phyloP scores from a whole-genome alignment of 495 filamentous ascomycete species.

The Neurospora sp. region DNA sequence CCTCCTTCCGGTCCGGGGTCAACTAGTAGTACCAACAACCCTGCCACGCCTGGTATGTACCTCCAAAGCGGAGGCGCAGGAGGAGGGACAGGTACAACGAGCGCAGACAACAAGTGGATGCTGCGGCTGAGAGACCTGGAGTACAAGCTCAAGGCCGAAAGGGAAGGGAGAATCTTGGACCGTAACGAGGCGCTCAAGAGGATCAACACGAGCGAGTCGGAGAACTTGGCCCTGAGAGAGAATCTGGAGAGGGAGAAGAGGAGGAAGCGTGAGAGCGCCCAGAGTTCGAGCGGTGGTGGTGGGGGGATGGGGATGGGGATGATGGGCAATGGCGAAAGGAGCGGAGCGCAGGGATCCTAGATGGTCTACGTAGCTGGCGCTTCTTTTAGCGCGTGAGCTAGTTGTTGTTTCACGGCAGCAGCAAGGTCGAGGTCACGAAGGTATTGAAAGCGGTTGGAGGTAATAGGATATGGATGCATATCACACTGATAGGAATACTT shows the following conservation, averaged over 20 bases:
- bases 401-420: too few species aligned
- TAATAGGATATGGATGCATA: background rate
- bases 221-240: constrained; percentile 62
- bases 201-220: constrained; percentile 69
- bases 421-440: background rate
- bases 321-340: background rate
- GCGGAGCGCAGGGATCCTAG: background rate
- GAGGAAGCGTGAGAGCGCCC: constrained; percentile 4
- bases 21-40: background rate
- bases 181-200: constrained; percentile 72
- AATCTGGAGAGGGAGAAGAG: constrained; percentile 50
- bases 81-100: background rate
- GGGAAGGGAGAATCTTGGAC: constrained; percentile 79
- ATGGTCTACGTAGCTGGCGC: background rate
- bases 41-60: background rate
- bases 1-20: background rate
- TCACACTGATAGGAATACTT: background rate
- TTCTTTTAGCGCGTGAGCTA: background rate
- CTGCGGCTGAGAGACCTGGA: constrained; percentile 79
- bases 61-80: background rate
- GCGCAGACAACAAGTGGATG: constrained; percentile 62
- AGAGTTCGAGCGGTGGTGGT: background rate
- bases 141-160: constrained; percentile 75
- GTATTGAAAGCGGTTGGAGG: background rate
- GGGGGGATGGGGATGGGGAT: background rate